Conservation (phyloP, 2,329 filamentous ascomycete species). For the Aquanectria penicillioides region DNA sequence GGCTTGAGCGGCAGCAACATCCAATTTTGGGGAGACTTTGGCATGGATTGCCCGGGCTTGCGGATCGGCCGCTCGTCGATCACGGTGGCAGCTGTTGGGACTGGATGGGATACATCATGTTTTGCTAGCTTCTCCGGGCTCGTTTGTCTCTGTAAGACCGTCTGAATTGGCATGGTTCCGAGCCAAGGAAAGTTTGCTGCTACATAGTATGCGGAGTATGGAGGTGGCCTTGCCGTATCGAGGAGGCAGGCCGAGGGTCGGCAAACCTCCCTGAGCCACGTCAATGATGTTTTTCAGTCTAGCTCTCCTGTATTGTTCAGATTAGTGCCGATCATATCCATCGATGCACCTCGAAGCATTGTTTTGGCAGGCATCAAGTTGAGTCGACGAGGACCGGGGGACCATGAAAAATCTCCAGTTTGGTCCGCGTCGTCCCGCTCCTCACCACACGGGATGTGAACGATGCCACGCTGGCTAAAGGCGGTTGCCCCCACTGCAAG, state of each 20-base stretch:
- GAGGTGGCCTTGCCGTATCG: neutral
- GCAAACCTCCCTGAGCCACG: no score
- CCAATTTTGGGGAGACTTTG: neutral
- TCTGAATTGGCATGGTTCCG: neutral
- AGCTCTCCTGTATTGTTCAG: neutral
- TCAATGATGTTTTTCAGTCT: neutral
- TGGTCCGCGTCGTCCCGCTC: conserved; percentile 30
- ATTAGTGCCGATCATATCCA: conserved; percentile 7
- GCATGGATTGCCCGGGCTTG: conserved; percentile 10
- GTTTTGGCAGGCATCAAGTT: neutral
- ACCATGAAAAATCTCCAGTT: conserved; percentile 9
- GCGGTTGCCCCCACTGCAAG: conserved; percentile 11
- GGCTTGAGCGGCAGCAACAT: neutral
- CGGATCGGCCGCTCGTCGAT: conserved; percentile 12
- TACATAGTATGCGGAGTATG: no score
- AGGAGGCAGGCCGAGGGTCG: neutral
- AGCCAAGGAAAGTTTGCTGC: neutral
- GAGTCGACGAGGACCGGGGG: conserved; percentile 8
- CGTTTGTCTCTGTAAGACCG: no score
- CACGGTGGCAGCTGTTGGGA: neutral
- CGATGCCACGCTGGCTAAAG: conserved; percentile 13
- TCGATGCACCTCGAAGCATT: neutral
- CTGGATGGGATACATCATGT: neutral
- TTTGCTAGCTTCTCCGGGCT: neutral
- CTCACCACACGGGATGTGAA: conserved; percentile 14